Base-by-base conservation (phyloP, 257 asterid species). In the Petunia secreta region DNA sequence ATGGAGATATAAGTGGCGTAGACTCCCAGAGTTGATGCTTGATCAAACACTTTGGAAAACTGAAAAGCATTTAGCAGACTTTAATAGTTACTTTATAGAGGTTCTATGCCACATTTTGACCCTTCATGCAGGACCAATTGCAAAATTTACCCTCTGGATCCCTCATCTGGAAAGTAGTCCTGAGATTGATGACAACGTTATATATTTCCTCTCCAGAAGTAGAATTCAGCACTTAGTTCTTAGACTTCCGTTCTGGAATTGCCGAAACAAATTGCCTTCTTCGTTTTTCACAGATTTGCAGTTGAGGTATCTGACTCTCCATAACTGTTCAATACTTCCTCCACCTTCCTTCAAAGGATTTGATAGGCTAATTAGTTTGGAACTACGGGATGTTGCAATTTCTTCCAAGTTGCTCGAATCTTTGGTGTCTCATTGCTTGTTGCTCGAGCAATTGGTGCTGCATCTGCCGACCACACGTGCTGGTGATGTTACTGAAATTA, bases 101-200 rank as follows among this genome's bases (percentile, higher is more conserved):
- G 48, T 71, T 38, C 8, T 71, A 5, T 36, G 9, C 25, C 84
- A 75, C 75, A 38, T 84, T 41, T 54, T 81, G 15, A 4, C 25
- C 53, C 79, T 43, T 84, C 85, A 58, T 75, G 63, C 52, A n/a
- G 83, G 85, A 48, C 71, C 81, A 3, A 54, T 84, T 53, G 5
- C 34, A 1, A 79, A 82, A 53, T 84, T 84, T 78, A 63, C 40
- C 71, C 83, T 84, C 4, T 36, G 65, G 55, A 25, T 78, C 55
- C 52, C 75, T 44, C 65, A 53, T 52, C 75, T 84, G 37, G 65
- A 73, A 62, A 44, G 57, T 0, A 81, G 79, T 66, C 14, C 43
- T 16, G 55, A 81, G 41, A 81, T 84, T 11, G 83, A 84, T 11
- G 83, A 84, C 71, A 38, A 66, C 46, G 36, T 78, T 55, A 65